These are phyloP conservation scores for Naganishia kalamii DNA, from an alignment of 768 basidiomycete genomes.

Conservation along the genomic window DNA sequence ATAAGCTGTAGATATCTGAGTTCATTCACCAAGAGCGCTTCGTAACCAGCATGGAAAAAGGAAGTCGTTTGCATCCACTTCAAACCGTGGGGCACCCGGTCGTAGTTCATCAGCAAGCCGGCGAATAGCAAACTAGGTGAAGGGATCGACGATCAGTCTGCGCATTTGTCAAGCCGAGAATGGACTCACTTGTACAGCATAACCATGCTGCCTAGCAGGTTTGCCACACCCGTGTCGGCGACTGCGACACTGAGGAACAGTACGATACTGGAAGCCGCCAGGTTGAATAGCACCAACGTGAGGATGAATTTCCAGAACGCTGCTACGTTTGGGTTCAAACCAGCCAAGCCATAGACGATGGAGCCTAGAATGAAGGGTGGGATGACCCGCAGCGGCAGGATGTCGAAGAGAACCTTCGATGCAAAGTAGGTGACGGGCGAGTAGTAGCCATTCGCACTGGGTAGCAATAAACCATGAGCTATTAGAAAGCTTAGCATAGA, in stretches of 20 bases:
- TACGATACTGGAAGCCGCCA: conserved; percentile 88
- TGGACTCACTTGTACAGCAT: conserved; percentile 93
- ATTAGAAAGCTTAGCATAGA: background rate
- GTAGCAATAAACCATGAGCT: background rate
- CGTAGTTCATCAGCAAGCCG: conserved; percentile 88
- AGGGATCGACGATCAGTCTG: background rate
- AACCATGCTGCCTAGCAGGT: conserved; percentile 83
- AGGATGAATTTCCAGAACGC: conserved; percentile 99
- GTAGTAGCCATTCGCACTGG: conserved; percentile 93
- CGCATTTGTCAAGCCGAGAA: background rate
- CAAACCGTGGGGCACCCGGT: conserved; percentile 64
- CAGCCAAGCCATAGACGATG: conserved; percentile 90
- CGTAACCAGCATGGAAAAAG: conserved; percentile 98
- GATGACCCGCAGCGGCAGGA: conserved; percentile 85
- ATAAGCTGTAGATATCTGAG: conserved; percentile 85
- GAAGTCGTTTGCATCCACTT: conserved; percentile 85
- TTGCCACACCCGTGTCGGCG: conserved; percentile 78
- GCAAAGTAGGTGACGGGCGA: conserved; percentile 93
- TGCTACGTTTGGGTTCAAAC: conserved; percentile 80
- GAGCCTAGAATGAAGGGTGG: conserved; percentile 93
- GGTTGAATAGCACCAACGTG: conserved; percentile 89
- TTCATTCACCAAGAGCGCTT: conserved; percentile 96
- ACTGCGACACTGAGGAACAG: conserved; percentile 84
- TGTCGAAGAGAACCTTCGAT: conserved; percentile 95
- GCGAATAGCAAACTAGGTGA: conserved; percentile 77